These are phyloP conservation scores for Drechmeria coniospora DNA, from an alignment of 2,329 filamentous ascomycete species.

Conservation along the genomic window DNA sequence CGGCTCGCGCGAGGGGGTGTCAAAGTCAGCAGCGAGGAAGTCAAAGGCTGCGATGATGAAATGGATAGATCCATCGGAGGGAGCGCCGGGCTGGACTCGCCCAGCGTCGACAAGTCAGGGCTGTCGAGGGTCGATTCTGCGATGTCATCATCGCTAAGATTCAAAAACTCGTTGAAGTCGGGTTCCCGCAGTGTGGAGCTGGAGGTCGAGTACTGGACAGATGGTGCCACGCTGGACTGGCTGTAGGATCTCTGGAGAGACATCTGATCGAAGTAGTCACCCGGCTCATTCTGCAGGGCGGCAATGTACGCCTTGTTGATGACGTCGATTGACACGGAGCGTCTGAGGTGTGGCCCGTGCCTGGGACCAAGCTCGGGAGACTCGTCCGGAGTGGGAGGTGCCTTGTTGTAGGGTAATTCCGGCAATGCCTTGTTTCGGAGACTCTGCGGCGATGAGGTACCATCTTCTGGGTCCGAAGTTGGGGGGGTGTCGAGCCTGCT, in stretches of 20 bases:
- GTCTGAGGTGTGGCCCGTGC: slow-evolving; percentile 10
- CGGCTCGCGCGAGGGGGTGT: slow-evolving; percentile 27
- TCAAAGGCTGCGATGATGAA: slow-evolving; percentile 9
- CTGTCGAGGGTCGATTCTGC: slow-evolving; percentile 25
- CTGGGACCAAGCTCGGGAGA: slow-evolving; percentile 15
- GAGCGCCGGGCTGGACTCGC: slow-evolving; percentile 4
- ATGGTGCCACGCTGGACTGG: slow-evolving; percentile 15
- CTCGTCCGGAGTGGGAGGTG: slow-evolving; percentile 16
- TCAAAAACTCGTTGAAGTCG: slow-evolving; percentile 36
- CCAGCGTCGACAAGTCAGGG: slow-evolving; percentile 3
- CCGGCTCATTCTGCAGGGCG: slow-evolving; percentile 13
- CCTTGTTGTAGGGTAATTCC: slow-evolving; percentile 4
- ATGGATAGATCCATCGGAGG: slow-evolving; percentile 9
- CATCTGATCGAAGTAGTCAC: slow-evolving; percentile 10
- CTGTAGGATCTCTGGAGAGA: slow-evolving; percentile 13
- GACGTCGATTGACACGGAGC: slow-evolving; percentile 13
- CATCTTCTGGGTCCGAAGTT: slow-evolving; percentile 14
- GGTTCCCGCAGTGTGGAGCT: slow-evolving; percentile 32
- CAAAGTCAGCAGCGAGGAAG: slow-evolving; percentile 24
- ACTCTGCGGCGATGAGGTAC: slow-evolving; percentile 2
- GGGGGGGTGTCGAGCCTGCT: slow-evolving; percentile 17
- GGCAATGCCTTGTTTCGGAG: slow-evolving; percentile 6
- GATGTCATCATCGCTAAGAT: slow-evolving; percentile 41
- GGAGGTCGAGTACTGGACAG: slow-evolving; percentile 11
- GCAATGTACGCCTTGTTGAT: slow-evolving; percentile 12